Evolutionary conservation across 495 filamentous ascomycete species (phyloP), one percentile per base, ranked within the genome.

Genomic region (Penicillium coffeae): DNA sequence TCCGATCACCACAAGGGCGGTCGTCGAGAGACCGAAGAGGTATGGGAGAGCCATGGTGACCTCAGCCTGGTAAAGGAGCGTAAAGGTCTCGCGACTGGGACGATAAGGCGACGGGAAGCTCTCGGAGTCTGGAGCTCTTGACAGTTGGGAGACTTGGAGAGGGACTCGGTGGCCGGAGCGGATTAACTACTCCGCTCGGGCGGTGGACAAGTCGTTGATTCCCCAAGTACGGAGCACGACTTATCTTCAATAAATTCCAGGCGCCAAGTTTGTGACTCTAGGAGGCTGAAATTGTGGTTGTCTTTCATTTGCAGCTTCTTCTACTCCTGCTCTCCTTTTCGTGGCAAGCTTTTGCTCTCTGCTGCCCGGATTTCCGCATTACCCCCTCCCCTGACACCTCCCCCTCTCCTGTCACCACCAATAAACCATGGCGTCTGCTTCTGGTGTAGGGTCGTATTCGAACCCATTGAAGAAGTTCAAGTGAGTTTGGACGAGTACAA

Each of bases 401-500:
- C 47, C 49, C 55, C 53, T 43, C 55, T 48, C 25, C 27, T 42
- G 47, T 47, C 39, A 45, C 52, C 52, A 45, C 48, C 57, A 66
- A 57, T 65, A 82, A 38, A 10, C 21, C 37, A 48, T 83, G 79
- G 77, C 78, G 52, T 76, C 79, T 51, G 61, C 73, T 50, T 75
- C 78, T 42, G 70, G 81, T 54, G 86, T 81, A 61, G 87, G 89
- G 74, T 87, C 89, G 52, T 98, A 98, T 77, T 95, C 90, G 72
- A 98, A 98, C 80, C 93, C 93, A 48, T 71, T 98, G 75, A 98
- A 98, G 87, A 98, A 98, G 68, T 98, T 96, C 84, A 98, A 98
- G 91, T 96, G 75, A 55, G 79, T 59, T 52, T 21, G 21, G 33
- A 9, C 2, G 14, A 12, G 30, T 32, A 1, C 14, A 15, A 7